A percentile compares a stretch with the other conserved stretches of the same genome.
Conservation (phyloP, 108 stramenopile genomes). For the Fragilaria radians region DNA sequence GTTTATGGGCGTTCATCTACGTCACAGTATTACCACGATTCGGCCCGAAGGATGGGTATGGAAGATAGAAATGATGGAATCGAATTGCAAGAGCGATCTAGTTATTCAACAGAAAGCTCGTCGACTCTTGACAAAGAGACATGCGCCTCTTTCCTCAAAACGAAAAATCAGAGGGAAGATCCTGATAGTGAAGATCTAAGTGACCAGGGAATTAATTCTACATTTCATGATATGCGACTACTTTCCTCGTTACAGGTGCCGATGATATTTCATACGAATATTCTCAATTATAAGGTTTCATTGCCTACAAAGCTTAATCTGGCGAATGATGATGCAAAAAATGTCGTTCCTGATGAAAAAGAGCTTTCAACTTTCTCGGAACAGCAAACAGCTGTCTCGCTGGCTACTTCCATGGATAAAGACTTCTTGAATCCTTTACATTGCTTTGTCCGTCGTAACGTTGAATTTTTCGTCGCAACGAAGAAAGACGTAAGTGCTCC, state of each 20-base stretch:
- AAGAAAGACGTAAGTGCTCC: constrained; percentile 34
- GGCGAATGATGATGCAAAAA: not conserved
- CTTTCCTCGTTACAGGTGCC: not conserved
- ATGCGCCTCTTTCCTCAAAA: no score
- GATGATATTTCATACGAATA: not conserved
- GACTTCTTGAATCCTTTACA: constrained; percentile 41
- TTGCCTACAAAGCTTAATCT: not conserved
- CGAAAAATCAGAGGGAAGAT: not conserved
- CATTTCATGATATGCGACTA: no score
- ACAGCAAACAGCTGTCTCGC: not conserved
- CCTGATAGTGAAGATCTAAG: not conserved
- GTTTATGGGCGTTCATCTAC: constrained; percentile 17
- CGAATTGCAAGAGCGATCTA: constrained; percentile 10
- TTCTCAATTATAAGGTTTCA: not conserved
- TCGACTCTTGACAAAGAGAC: not conserved
- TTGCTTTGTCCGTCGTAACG: constrained; percentile 52
- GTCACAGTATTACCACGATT: constrained; percentile 48
- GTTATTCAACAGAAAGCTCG: not conserved
- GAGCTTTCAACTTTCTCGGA: not conserved
- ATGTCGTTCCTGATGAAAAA: not conserved
- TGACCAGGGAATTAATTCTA: not conserved
- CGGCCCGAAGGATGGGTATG: constrained; percentile 41
- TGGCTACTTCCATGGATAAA: constrained; percentile 13
- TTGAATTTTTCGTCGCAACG: constrained; percentile 46
- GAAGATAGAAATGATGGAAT: constrained; percentile 26